These are phyloP conservation scores for Colletotrichum lindemuthianum DNA, from an alignment of 2,329 filamentous ascomycete genomes.

Conservation along the genomic window DNA sequence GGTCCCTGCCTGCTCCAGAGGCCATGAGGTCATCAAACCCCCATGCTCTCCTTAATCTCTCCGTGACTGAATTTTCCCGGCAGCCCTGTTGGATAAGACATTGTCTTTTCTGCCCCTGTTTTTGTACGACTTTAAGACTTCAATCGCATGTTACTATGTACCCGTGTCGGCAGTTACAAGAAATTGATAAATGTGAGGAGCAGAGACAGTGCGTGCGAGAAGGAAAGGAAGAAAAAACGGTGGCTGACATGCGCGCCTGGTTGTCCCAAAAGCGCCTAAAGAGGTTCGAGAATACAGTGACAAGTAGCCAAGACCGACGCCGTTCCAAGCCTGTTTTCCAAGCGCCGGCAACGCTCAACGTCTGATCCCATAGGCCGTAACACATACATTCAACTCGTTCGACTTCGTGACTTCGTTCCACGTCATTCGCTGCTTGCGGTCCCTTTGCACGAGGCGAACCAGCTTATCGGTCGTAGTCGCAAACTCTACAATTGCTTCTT, in stretches of 20 bases:
- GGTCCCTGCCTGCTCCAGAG: conserved; percentile 22
- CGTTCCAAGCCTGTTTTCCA: conserved; percentile 1
- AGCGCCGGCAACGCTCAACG: not conserved
- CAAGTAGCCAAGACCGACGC: conserved; percentile 8
- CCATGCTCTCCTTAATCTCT: conserved; percentile 33
- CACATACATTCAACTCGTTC: no score
- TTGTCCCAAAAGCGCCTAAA: not conserved
- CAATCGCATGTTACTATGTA: no score
- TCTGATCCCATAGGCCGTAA: not conserved
- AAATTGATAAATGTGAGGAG: no score
- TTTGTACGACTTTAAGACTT: no score
- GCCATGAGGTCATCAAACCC: conserved; percentile 33
- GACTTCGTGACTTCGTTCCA: no score
- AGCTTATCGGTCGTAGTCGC: no score
- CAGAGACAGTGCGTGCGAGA: no score
- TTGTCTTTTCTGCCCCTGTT: not conserved
- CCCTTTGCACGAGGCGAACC: no score
- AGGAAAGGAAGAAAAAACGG: no score
- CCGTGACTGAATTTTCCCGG: conserved; percentile 27
- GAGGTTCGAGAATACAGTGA: conserved; percentile 23
- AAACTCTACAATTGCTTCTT: conserved; percentile 42
- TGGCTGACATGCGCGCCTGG: no score
- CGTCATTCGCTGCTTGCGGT: no score
- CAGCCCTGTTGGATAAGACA: conserved; percentile 14
- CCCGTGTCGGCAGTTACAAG: no score